Base-by-base conservation (phyloP, 495 filamentous ascomycete genomes). In the Trichoderma erinaceum region DNA sequence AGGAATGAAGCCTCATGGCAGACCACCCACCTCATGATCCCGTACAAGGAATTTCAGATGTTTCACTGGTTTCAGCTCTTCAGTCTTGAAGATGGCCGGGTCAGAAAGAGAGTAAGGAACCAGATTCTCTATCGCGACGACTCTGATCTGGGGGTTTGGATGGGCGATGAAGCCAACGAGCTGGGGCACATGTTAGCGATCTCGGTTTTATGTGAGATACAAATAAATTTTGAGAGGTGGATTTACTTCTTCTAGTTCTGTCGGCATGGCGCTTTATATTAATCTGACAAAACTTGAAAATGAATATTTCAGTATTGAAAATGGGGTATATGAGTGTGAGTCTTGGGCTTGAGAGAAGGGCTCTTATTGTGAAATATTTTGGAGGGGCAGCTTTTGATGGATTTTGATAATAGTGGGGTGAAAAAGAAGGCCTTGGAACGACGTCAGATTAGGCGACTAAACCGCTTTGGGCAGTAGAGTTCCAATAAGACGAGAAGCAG, bases 141-240 rank as follows among this genome's bases (percentile, higher is more conserved):
- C 71, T 66, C 93, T 87, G 67, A 97, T 90, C 73, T 92, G 87
- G 12, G 90, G 90, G 76, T 93, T 97, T 61, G 89, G 91, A 80
- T 96, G 88, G 74, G 91, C 89, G 41, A 97, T 89, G 73, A 97
- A 96, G 71, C 92, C 92, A 68, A 96, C 93, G 61, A 97, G 86
- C 93, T 96, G 71, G 71, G 61, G 44, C 16, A 7, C 21, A 10
- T 16, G 41, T 65, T 43, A 65, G 64, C 64, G 35, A 41, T 43
- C 10, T 38, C 25, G n/a, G 72, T 35, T 23, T 66, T 63, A 73
- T 71, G 71, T 66, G 29, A 29, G 29, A 72, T 72, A 67, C 27
- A 35, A 23, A 63, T 15, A 11, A 43, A 1, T 11, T 23, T 6
- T 43, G 41, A 35, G 23, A 63, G 15, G 15, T 16, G 15, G n/a